phyloP scores from a whole-genome alignment of 2,329 filamentous ascomycete species.

The Magnaporthales sp. region DNA sequence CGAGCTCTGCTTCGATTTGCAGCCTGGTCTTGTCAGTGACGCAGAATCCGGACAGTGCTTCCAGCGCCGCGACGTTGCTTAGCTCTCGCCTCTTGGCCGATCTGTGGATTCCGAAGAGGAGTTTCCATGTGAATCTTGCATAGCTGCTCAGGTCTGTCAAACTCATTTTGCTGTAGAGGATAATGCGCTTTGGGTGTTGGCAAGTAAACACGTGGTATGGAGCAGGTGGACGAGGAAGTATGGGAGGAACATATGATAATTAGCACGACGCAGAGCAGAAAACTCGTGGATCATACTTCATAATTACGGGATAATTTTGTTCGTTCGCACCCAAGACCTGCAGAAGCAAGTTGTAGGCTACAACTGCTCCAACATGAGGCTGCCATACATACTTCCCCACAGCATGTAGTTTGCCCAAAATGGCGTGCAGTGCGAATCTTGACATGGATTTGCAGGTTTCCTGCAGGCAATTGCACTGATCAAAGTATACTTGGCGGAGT shows the following conservation, averaged over 20 bases:
- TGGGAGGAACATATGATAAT: background rate
- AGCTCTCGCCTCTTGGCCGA: background rate
- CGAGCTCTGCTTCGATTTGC: background rate
- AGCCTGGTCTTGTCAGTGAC: background rate
- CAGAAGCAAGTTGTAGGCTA: background rate
- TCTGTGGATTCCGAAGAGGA: background rate
- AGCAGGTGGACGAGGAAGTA: background rate
- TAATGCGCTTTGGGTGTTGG: background rate
- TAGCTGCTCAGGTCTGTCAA: background rate
- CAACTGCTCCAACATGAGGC: background rate
- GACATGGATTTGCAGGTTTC: background rate
- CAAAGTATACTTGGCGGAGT: slow-evolving; percentile 1
- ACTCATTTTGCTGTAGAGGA: background rate
- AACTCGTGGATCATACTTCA: background rate
- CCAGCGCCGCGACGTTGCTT: background rate
- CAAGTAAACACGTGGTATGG: background rate
- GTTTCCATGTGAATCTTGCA: background rate
- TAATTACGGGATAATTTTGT: background rate
- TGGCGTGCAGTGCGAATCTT: background rate
- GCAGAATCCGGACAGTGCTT: background rate
- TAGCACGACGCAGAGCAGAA: too few relatives aligned
- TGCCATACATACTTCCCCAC: background rate
- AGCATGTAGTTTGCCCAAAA: background rate
- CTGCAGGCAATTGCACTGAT: background rate
- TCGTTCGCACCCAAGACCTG: background rate